These are phyloP conservation scores for Ganoderma resinaceum DNA, from an alignment of 1,284 basidiomycete genomes.

Conservation along the genomic window DNA sequence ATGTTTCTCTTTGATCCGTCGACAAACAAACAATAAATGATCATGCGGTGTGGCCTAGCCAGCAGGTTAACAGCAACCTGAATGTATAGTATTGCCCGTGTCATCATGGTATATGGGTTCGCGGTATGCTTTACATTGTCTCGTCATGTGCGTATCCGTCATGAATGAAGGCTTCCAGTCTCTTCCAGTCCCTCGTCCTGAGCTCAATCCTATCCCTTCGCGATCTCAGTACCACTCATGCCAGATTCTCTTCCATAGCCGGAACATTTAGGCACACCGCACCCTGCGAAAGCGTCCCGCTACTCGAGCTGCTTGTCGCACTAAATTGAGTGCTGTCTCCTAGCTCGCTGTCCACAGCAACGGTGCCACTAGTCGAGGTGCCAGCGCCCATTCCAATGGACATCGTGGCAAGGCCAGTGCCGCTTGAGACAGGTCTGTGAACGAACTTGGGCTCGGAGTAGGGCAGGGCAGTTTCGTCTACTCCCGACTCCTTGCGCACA, in stretches of 20 bases:
- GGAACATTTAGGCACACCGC: not conserved
- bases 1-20: not conserved
- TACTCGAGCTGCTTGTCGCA: not conserved
- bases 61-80: not conserved
- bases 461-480: not conserved
- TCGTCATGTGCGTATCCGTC: not conserved
- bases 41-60: too few relatives aligned
- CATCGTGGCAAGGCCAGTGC: not conserved
- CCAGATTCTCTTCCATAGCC: not conserved
- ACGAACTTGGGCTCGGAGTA: conserved; percentile 9
- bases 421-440: not conserved
- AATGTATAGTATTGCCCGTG: too few relatives aligned
- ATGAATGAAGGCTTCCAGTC: too few relatives aligned
- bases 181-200: not conserved
- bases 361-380: not conserved
- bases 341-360: not conserved
- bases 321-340: not conserved
- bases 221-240: not conserved
- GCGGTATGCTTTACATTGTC: not conserved
- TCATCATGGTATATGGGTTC: not conserved
- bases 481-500: not conserved
- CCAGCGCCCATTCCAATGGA: not conserved
- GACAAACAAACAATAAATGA: not conserved
- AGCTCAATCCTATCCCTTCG: not conserved
- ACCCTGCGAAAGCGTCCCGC: not conserved